These are phyloP conservation scores for Angophora floribunda DNA, from an alignment of 345 rosid genomes.

Conservation along the genomic window DNA sequence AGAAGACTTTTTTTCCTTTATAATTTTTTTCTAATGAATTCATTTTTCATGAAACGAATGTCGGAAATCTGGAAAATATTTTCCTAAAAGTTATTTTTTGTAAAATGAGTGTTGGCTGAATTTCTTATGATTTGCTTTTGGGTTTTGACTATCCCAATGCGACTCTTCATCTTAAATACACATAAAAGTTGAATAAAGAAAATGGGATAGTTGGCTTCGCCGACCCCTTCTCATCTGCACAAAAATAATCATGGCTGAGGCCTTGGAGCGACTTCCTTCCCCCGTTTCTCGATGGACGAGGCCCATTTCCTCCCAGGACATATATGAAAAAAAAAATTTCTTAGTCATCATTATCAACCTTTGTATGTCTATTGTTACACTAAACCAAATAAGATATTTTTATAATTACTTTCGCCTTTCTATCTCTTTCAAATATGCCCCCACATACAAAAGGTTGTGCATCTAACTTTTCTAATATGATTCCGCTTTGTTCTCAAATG, in stretches of 20 bases:
- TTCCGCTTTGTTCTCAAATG: accelerated
- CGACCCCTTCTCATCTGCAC: background rate
- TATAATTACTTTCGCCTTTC: background rate
- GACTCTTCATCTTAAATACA: too few relatives aligned
- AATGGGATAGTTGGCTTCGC: background rate
- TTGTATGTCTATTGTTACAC: background rate
- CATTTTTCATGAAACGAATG: too few relatives aligned
- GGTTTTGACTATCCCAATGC: background rate
- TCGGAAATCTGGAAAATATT: too few relatives aligned
- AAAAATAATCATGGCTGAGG: background rate
- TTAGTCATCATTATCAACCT: background rate
- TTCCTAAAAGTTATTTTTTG: too few relatives aligned
- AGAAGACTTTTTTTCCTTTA: too few relatives aligned
- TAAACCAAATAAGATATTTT: background rate
- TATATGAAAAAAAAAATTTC: too few relatives aligned
- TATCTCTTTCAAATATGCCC: background rate
- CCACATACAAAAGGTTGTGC: accelerated
- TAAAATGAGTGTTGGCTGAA: too few relatives aligned
- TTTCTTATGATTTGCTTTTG: background rate
- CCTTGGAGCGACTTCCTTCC: background rate
- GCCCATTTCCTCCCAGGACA: background rate
- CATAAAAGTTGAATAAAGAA: background rate
- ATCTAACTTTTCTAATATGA: background rate
- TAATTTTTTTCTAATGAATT: too few relatives aligned
- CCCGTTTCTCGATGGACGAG: background rate